Conservation (phyloP, 1,284 basidiomycete genomes). For the Ceratorhiza oryzae-sativae region DNA sequence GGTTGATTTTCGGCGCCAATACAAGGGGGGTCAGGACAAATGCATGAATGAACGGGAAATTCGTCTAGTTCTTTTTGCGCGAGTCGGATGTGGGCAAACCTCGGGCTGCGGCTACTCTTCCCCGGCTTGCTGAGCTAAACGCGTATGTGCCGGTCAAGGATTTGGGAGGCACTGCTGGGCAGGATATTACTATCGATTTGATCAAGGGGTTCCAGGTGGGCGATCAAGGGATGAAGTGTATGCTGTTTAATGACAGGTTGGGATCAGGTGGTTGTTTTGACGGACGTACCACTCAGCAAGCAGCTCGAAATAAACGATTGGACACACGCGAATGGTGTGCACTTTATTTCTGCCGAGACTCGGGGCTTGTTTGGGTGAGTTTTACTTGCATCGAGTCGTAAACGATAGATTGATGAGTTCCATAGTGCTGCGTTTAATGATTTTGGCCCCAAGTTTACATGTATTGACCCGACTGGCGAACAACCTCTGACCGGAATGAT, state of each 20-base stretch:
- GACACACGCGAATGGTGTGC: constrained; percentile 86
- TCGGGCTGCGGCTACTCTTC: constrained; percentile 84
- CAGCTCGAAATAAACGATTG: constrained; percentile 96
- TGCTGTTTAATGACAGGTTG: constrained; percentile 26
- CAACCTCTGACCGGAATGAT: constrained; percentile 95
- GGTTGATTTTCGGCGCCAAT: background rate
- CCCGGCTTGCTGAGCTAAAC: constrained; percentile 95
- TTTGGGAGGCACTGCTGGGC: constrained; percentile 71
- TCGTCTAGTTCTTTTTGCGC: constrained; percentile 88
- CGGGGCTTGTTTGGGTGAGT: constrained; percentile 92
- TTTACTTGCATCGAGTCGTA: background rate
- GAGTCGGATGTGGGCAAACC: constrained; percentile 87
- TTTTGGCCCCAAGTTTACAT: constrained; percentile 93
- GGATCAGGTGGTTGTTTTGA: constrained; percentile 84
- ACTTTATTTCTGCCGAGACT: constrained; percentile 93
- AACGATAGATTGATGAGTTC: background rate
- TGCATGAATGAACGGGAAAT: background rate
- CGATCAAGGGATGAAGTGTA: background rate
- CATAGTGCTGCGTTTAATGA: constrained; percentile 91
- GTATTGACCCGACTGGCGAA: constrained; percentile 95
- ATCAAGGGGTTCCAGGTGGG: constrained; percentile 88
- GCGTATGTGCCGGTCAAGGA: constrained; percentile 93
- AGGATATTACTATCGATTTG: constrained; percentile 78
- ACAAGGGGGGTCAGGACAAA: constrained; percentile 6
- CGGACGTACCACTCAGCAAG: constrained; percentile 77